A percentile compares a stretch with the other conserved stretches of the same genome.
Conservation (phyloP, 2,329 filamentous ascomycete species). For the Epicoccum nigrum region DNA sequence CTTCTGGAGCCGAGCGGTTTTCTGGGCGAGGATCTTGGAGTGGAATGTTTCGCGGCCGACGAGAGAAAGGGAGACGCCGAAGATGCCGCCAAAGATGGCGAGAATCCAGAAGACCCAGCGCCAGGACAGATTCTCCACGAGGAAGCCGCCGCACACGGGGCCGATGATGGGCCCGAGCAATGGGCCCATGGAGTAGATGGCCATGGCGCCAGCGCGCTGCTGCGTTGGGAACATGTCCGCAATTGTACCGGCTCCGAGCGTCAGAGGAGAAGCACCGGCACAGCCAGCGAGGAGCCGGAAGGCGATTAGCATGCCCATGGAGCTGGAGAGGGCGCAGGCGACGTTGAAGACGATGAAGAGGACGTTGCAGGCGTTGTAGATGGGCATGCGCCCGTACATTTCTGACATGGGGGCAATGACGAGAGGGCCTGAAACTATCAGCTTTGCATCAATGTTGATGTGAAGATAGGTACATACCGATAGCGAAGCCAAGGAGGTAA, state of each 20-base stretch:
- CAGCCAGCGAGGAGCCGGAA: conserved; percentile 47
- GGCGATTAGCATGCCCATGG: conserved; percentile 46
- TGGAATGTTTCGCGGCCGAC: conserved; percentile 56
- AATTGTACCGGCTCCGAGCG: conserved; percentile 45
- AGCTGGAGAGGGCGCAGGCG: conserved; percentile 44
- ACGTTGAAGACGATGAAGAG: conserved; percentile 60
- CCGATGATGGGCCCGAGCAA: conserved; percentile 46
- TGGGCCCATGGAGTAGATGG: conserved; percentile 46
- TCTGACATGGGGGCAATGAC: conserved; percentile 48
- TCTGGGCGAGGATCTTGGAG: conserved; percentile 54
- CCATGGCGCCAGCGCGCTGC: conserved; percentile 45
- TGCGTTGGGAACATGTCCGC: conserved; percentile 46
- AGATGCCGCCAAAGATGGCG: conserved; percentile 41
- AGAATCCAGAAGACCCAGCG: conserved; percentile 47
- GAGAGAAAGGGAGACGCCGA: conserved; percentile 48
- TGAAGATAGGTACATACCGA: too few relatives aligned
- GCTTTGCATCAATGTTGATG: too few relatives aligned
- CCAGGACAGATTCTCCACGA: conserved; percentile 43
- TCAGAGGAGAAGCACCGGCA: conserved; percentile 42
- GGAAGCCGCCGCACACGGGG: conserved; percentile 43
- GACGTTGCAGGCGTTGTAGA: conserved; percentile 51
- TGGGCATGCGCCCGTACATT: conserved; percentile 40
- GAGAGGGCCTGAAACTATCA: conserved; percentile 35
- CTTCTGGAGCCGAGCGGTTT: conserved; percentile 55
- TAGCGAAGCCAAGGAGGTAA: conserved; percentile 48